Base-by-base conservation (phyloP, 129 eudicot genomes). In the Flaveria sonorensis region DNA sequence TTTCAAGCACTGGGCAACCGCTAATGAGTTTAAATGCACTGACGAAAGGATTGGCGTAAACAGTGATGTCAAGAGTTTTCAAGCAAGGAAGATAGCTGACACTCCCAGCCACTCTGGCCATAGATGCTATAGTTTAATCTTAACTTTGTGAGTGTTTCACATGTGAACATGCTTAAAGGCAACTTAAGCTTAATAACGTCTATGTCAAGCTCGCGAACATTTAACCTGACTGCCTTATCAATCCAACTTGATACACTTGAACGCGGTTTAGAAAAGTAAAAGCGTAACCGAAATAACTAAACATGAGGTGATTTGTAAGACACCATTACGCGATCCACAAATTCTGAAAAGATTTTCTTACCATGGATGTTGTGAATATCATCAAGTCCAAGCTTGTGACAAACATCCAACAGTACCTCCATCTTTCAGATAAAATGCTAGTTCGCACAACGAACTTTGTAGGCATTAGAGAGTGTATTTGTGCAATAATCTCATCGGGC, bases 381-480 rank as follows among this genome's bases (percentile, higher is more conserved):
- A 18, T 71, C 75, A 42, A 76, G 55, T 76, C 81, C 52, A 82
- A 28, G 36, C 24, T 76, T 14, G 46, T 36, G 60, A 76, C 48
- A 2, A 21, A 51, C n/a, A 57, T 77, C 77, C 76, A 76, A 24
- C 63, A 19, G 67, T 76, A 50, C 45, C 64, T 60, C 82, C 82
- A 82, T 70, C 68, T 67, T 42, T 63, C 53, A 4, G 85, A 70
- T 43, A 82, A 71, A 8, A 70, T 18, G 77, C 74, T 62, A 14
- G 85, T 76, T 28, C 74, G 48, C 11, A 82, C 73, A 0, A 78
- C 68, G 12, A 50, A 18, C 24, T 71, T 76, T 8, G 74, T 71
- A 24, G 82, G 81, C 71, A 82, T 51, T 64, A 52, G 20, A 40
- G 74, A 62, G 63, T 71, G 73, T 40, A 82, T 71, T 8, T 76